These are phyloP conservation scores for Prunella vulgaris DNA, from an alignment of 257 asterid species.

Conservation along the genomic window DNA sequence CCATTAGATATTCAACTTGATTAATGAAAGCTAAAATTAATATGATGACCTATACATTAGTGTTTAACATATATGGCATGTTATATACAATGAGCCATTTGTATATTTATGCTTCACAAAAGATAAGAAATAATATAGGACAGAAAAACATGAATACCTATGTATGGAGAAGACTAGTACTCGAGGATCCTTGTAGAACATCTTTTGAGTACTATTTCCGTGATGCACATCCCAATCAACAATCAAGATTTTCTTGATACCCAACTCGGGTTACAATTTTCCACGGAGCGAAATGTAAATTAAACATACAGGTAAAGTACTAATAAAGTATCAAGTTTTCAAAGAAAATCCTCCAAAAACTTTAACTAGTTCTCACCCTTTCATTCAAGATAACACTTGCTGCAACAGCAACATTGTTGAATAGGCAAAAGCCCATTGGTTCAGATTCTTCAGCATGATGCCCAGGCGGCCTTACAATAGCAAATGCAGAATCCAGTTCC, in stretches of 20 bases:
- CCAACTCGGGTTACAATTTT: not conserved
- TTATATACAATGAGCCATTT: too few species aligned
- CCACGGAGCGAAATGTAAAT: not conserved
- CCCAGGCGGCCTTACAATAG: not conserved
- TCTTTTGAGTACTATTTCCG: not conserved
- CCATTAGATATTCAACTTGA: too few species aligned
- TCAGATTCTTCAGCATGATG: not conserved
- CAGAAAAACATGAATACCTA: not conserved
- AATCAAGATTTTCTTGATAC: not conserved
- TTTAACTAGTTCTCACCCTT: not conserved
- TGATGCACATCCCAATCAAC: constrained; percentile 2
- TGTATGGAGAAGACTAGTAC: not conserved
- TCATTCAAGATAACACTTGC: not conserved
- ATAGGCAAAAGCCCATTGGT: not conserved
- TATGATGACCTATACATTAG: too few species aligned
- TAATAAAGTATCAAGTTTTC: not conserved
- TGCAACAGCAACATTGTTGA: not conserved
- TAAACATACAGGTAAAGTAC: not conserved
- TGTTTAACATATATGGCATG: too few species aligned
- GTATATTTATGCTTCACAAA: not conserved
- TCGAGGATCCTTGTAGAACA: not conserved
- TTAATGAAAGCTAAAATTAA: too few species aligned
- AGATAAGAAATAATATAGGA: not conserved
- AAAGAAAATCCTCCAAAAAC: not conserved
- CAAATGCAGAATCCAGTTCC: not conserved